Base-by-base conservation (phyloP, 352 stramenopile species). In the Phytophthora parvispora region DNA sequence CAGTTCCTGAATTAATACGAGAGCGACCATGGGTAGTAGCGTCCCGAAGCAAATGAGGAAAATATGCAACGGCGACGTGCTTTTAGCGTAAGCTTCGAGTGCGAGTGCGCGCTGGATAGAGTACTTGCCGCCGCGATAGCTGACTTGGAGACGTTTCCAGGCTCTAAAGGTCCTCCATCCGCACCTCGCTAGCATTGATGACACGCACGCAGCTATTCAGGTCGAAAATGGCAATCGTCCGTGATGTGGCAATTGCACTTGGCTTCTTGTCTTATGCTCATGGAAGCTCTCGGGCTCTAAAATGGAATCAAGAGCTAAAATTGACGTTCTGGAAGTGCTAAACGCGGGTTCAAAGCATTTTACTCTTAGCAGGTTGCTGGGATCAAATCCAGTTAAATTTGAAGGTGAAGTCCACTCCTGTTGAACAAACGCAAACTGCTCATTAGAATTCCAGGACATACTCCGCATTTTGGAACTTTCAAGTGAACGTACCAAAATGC, bases 351-450 rank as follows among this genome's bases (percentile, higher is more conserved):
- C 12, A 38, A 12, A 38, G 32, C 2, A 18, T 25, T 47, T 3
- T 47, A 24, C 8, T 16, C 7, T 9, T 13, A n/a, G 1, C 24
- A 48, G 20, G 8, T 9, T 3, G 4, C 31, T 22, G n/a, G 8
- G 6, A 13, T 51, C 43, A 60, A 15, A 13, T 18, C 20, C 22
- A n/a, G 7, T 18, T 32, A 40, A 69, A 59, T 32, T 57, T 56
- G 50, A 67, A 67, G 4, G 60, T 64, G 24, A 55, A 62, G 34
- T 63, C 61, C n/a, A 61, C 51, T 18, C 60, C 60, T 67, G 36
- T 24, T 18, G 28, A 3, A 49, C 16, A 13, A 22, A 24, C 6
- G 1, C 18, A 10, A 47, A 12, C 15, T 10, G 6, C 6, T 47
- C 18, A 47, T 47, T 24, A 25, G 38, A 6, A 43, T 18, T 20